Evolutionary conservation across 768 basidiomycete species (phyloP), one percentile per base, ranked within the genome.

Genomic region (Astraeus odoratus): DNA sequence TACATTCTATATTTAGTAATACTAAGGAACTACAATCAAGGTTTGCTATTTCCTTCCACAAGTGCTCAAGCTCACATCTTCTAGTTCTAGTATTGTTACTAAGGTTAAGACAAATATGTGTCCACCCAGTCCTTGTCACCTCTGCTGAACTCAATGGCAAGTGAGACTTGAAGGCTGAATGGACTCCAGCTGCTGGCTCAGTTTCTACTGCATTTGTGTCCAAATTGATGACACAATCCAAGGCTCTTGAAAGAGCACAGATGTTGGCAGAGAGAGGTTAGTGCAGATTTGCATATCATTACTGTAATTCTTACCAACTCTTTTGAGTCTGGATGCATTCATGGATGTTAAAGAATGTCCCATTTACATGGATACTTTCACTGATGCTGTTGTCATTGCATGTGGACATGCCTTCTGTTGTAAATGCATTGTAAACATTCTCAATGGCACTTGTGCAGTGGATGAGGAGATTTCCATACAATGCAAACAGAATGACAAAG

Each of bases 401-500:
- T 88, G 86, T 53, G 58, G 59, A 1, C 85, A 86, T 52, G 59
- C 71, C 1, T 86, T 82, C 61, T 86, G 84, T 57, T 66, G 68
- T 6, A 71, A 74, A 30, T 86, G 84, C 54, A 66, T 49, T 70
- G 74, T 61, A n/a, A 69, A 74, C 33, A 67, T 77, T 19, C 51
- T 83, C 33, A 66, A 75, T 34, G 55, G 58, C 1, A 64, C 71
- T 23, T 52, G 53, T 4, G 59, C 59, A 4, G 66, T 66, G 15
- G 68, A 61, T 24, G 57, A 54, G 1, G 65, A 68, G 18, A 71
- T 73, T 29, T 51, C 49, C 6, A 51, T 50, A 9, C 62, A 64
- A 19, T 69, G 67, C 52, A 69, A 67, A 31, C 56, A 55, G 1
- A 56, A 75, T 27, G 72, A 78, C 51, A 70, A 75, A 7, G 70